Evolutionary conservation across 2,329 filamentous ascomycete species (phyloP), one percentile per base, ranked within the genome.

Genomic region (Monilinia aucupariae): DNA sequence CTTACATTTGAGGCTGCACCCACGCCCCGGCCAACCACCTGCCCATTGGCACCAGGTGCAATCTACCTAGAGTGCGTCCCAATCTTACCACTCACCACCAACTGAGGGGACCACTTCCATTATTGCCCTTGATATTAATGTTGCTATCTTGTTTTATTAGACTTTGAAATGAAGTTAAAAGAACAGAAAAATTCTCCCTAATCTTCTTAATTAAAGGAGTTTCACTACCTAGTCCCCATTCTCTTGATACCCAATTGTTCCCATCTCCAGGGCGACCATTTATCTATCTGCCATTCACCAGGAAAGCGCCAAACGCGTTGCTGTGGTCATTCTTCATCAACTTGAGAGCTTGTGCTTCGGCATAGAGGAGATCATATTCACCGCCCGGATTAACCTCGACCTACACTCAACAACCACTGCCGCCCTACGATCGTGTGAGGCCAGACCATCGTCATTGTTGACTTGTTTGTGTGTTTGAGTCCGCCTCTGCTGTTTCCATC

Each of bases 251-350:
- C 41, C 54, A 58, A 58, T 48, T 34, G 34, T 47, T 58, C 47
- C 12, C 54, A 47, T 58, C 27, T 30, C 27, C 27, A 30, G 27
- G 27, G 27, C 54, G 20, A 30, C n/a, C 32, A 39, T 39, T 61
- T 13, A 47, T 30, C 43, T 13, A 47, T 30, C 43, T 25, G 15
- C n/a, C 25, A 20, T 22, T 61, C 39, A 30, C 15, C 15, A 56
- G 51, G 52, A 62, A 62, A 50, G 51, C 52, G 51, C 59, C 59
- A 55, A 62, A 62, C 51, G 43, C 51, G 59, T 49, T 56, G n/a
- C n/a, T n/a, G n/a, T n/a, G 59, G 32, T 22, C 45, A 39, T 47
- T 61, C 37, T 45, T 45, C 59, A 34, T 55, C 22, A 27, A 49
- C 48, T 56, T 34, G 45, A 62, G 48, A 55, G 50, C 39, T 58